phyloP scores from a whole-genome alignment of 176 grass and related monocot species.

The Cymbopogon citratus region DNA sequence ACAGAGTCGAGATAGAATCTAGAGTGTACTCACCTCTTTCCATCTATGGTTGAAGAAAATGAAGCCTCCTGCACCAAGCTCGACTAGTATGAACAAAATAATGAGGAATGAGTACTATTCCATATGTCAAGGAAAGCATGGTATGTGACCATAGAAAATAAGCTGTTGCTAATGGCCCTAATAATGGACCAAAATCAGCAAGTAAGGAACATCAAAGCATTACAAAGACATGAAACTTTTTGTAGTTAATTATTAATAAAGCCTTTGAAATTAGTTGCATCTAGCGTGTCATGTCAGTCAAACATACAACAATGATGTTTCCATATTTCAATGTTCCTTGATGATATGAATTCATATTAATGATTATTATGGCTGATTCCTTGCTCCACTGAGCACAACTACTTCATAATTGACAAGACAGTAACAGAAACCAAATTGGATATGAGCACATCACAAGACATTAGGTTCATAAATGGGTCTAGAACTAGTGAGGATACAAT shows the following conservation, averaged over 20 bases:
- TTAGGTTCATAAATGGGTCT: conserved; percentile 5
- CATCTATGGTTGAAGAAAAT: conserved; percentile 83
- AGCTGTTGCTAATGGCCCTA: background rate
- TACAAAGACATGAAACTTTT: conserved; percentile 3
- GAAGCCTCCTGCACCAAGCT: conserved; percentile 70
- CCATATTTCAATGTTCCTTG: background rate
- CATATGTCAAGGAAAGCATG: conserved; percentile 50
- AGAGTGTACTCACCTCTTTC: conserved; percentile 46
- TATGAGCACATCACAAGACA: background rate
- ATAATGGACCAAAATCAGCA: background rate
- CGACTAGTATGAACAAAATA: conserved; percentile 81
- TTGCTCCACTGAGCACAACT: background rate
- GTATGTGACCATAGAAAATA: conserved; percentile 4
- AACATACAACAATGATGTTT: background rate
- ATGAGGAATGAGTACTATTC: conserved; percentile 80
- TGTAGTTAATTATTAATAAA: background rate
- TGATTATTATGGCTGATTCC: background rate
- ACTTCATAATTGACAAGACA: background rate
- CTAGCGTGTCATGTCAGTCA: background rate
- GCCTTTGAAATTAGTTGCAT: background rate
- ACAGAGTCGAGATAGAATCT: background rate
- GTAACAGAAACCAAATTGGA: background rate
- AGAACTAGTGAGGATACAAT: conserved; percentile 51
- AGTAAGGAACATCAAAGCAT: background rate
- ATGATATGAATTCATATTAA: background rate